phyloP scores from a whole-genome alignment of 2,329 filamentous ascomycete species.

The Ceratocystis ficicola region DNA sequence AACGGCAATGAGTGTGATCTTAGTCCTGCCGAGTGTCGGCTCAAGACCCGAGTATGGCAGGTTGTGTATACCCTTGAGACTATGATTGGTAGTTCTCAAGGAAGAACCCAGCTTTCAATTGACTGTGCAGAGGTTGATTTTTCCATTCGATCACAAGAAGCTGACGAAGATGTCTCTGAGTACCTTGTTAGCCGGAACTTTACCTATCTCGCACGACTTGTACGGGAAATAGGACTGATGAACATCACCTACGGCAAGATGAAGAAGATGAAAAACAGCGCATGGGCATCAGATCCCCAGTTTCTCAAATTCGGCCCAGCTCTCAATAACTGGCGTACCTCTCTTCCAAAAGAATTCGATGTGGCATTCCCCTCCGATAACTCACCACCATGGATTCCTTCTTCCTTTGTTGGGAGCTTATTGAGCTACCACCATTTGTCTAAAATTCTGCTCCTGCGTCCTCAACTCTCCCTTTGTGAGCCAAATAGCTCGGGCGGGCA shows the following conservation, averaged over 20 bases:
- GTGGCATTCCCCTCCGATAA: slow-evolving; percentile 67
- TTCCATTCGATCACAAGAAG: slow-evolving; percentile 48
- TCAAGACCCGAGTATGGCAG: slow-evolving; percentile 84
- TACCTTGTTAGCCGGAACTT: slow-evolving; percentile 72
- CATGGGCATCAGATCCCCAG: slow-evolving; percentile 71
- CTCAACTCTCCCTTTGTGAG: slow-evolving; percentile 69
- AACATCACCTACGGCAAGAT: slow-evolving; percentile 62
- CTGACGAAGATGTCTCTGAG: slow-evolving; percentile 62
- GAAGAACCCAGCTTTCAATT: slow-evolving; percentile 67
- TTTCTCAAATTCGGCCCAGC: slow-evolving; percentile 68
- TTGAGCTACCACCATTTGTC: slow-evolving; percentile 80
- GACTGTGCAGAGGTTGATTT: slow-evolving; percentile 66
- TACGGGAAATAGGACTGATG: slow-evolving; percentile 66
- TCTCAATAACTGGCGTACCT: slow-evolving; percentile 63
- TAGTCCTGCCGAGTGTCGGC: slow-evolving; percentile 60
- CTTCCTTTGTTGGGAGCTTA: slow-evolving; percentile 78
- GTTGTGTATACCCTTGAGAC: slow-evolving; percentile 73
- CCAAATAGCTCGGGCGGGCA: slow-evolving; percentile 56
- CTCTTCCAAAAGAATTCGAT: slow-evolving; percentile 66
- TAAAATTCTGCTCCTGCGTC: slow-evolving; percentile 75
- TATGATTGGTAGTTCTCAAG: slow-evolving; percentile 88
- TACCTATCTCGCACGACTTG: slow-evolving; percentile 63
- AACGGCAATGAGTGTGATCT: slow-evolving; percentile 59
- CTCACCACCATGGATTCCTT: slow-evolving; percentile 70
- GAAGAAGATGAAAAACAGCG: slow-evolving; percentile 52